Percentiles rank a stretch among this genome's conserved stretches.
phyloP scores from a whole-genome alignment of 1,284 basidiomycete species.

The Golubevia pallescens region DNA sequence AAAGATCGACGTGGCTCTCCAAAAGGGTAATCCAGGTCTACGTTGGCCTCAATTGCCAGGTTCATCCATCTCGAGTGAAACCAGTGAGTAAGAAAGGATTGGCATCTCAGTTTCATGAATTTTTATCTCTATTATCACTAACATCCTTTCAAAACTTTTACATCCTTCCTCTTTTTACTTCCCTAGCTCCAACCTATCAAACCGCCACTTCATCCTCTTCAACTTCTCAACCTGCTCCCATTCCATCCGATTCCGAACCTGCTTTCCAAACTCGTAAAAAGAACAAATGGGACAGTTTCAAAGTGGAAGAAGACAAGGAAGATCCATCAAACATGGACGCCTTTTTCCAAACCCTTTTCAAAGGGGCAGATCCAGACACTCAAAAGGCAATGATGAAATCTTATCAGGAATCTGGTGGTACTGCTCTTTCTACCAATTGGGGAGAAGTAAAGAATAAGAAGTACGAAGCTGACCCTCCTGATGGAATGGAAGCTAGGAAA shows the following conservation, averaged over 20 bases:
- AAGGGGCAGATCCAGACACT: constrained; percentile 57
- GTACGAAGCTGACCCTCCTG: constrained; percentile 33
- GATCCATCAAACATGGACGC: constrained; percentile 38
- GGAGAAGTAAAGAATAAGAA: constrained; percentile 39
- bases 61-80: no score
- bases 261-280: constrained; percentile 8
- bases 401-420: constrained; percentile 57
- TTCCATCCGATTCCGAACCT: constrained; percentile 4
- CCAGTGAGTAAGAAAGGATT: no score
- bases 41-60: constrained; percentile 24
- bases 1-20: constrained; percentile 48
- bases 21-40: constrained; percentile 27
- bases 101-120: no score
- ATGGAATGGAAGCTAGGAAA: constrained; percentile 52
- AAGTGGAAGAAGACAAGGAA: constrained; percentile 28
- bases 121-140: not conserved
- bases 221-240: not conserved
- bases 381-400: constrained; percentile 57
- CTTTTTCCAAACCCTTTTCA: constrained; percentile 60
- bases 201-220: no score
- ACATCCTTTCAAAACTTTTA: no score
- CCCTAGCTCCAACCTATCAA: no score
- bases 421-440: constrained; percentile 58
- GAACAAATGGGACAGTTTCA: constrained; percentile 53
- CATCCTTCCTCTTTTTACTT: no score